Percentiles rank a stretch among this genome's conserved stretches.
Conservation (phyloP, 768 basidiomycete species). For the Leucocoprinus sp. region DNA sequence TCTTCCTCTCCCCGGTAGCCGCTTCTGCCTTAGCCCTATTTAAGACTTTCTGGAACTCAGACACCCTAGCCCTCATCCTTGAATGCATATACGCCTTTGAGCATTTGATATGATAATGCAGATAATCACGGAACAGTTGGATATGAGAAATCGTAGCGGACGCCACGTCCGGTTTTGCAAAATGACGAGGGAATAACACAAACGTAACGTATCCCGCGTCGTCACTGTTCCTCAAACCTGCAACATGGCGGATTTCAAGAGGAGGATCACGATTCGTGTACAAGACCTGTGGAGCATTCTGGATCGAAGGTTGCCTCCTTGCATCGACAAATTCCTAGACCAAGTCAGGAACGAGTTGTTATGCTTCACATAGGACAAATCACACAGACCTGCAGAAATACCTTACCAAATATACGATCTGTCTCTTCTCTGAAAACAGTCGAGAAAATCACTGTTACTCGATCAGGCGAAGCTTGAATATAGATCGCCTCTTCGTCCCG, state of each 20-base stretch:
- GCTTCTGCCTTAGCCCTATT: conserved; percentile 95
- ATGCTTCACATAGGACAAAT: background rate
- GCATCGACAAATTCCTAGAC: conserved; percentile 96
- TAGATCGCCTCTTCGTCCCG: conserved; percentile 97
- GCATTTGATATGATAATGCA: conserved; percentile 99
- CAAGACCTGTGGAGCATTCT: conserved; percentile 94
- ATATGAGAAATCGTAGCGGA: conserved; percentile 85
- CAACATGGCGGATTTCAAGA: conserved; percentile 86
- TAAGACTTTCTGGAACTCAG: conserved; percentile 92
- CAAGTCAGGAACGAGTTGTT: background rate
- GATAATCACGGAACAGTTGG: conserved; percentile 93
- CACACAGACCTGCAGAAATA: conserved; percentile 86
- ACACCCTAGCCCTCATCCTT: conserved; percentile 87
- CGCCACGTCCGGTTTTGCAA: conserved; percentile 60
- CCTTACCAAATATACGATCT: conserved; percentile 92
- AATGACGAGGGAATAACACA: conserved; percentile 96
- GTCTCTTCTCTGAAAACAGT: conserved; percentile 97
- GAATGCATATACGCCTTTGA: conserved; percentile 99
- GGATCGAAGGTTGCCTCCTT: conserved; percentile 84
- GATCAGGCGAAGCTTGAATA: conserved; percentile 85
- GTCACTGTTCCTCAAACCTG: conserved; percentile 73
- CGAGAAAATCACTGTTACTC: conserved; percentile 96
- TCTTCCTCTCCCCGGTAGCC: conserved; percentile 77
- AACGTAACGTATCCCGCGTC: conserved; percentile 97
- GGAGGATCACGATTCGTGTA: conserved; percentile 95